Percentiles rank a stretch among this genome's conserved stretches.
Conservation (phyloP, 192 early-diverging fungal genomes). For the Rhizophagus sp. region DNA sequence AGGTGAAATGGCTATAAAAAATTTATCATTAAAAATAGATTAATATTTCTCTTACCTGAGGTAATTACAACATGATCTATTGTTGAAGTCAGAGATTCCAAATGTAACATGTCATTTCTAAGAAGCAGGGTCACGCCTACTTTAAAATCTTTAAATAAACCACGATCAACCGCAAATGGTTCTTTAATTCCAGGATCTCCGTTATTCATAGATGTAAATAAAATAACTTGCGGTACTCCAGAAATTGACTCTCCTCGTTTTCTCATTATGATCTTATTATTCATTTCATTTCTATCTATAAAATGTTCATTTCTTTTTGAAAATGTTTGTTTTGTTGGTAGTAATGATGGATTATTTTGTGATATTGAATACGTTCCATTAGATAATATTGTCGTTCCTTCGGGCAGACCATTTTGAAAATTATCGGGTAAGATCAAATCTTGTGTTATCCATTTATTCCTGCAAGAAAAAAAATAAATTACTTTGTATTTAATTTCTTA, state of each 20-base stretch:
- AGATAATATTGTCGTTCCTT: background rate
- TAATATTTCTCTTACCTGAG: background rate
- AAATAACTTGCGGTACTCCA: slow-evolving; percentile 6
- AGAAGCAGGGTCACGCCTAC: background rate
- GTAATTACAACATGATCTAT: background rate
- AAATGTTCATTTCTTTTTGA: background rate
- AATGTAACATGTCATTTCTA: background rate
- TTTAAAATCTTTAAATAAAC: background rate
- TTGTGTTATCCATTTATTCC: background rate
- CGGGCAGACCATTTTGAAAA: background rate
- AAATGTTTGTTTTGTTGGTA: background rate
- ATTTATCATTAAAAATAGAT: background rate
- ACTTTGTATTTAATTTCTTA: too few relatives aligned
- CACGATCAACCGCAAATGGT: background rate
- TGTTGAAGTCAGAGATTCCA: background rate
- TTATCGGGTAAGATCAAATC: background rate
- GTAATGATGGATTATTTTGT: background rate
- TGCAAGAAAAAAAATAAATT: background rate
- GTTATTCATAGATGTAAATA: background rate
- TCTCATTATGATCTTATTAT: background rate
- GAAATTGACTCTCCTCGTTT: background rate
- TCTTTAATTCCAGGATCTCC: slow-evolving; percentile 9
- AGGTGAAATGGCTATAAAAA: too few relatives aligned
- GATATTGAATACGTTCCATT: background rate
- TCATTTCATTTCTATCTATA: background rate